Base-by-base conservation (phyloP, 768 basidiomycete species). In the Symmetrospora coprosmae region DNA sequence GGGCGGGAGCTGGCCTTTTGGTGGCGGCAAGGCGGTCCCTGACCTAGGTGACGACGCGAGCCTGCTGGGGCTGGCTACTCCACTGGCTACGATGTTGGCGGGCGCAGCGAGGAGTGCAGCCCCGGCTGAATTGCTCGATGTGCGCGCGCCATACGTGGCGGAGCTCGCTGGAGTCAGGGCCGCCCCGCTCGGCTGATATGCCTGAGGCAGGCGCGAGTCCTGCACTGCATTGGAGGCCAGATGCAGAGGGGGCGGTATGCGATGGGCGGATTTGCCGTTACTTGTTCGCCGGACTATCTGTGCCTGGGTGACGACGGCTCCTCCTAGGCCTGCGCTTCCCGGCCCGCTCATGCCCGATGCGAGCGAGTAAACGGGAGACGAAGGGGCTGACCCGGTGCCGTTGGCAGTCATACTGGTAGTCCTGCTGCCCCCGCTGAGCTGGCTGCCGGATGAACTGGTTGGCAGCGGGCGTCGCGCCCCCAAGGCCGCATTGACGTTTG, bases 71-170 rank as follows among this genome's bases (percentile, higher is more conserved):
- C n/a, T n/a, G n/a, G n/a, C n/a, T n/a, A n/a, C n/a, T n/a, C n/a
- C n/a, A n/a, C n/a, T n/a, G n/a, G n/a, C n/a, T n/a, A n/a, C n/a
- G n/a, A n/a, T n/a, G n/a, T n/a, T 38, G 14, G 40, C 34, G 23
- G 51, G n/a, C 37, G 55, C 40, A 3, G 55, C 55, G 6, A 58
- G 7, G 2, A 58, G 40, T 19, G 30, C 40, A 27, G 55, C 27
- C 14, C 46, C 46, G 23, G 49, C 49, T 31, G 49, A 30, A 50
- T 58, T 58, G 30, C 31, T 34, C 6, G 55, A 58, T 16, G 55
- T 34, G 30, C 55, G 39, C 8, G 55, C 55, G n/a, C 55, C 55
- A 58, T 58, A 58, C 25, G 41, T 53, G 31, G 39, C 50, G n/a
- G 59, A 34, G 34, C 46, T 27, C 2, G 56, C 8, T 21, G 46